phyloP scores from a whole-genome alignment of 768 basidiomycete species.

The Leccinum barrowsii region DNA sequence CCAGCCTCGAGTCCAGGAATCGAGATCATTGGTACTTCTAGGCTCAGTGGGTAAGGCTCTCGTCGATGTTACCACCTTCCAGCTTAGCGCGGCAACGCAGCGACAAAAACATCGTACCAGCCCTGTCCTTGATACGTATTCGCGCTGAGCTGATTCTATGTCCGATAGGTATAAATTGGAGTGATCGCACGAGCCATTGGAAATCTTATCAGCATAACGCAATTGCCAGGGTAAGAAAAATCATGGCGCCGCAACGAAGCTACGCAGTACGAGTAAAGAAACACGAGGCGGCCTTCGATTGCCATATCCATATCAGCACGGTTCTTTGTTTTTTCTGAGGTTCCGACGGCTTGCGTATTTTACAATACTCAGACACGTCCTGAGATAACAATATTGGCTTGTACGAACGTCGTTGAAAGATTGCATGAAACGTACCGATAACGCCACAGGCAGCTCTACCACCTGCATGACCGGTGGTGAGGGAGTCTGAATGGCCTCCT shows the following conservation, averaged over 20 bases:
- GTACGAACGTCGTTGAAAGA: not conserved
- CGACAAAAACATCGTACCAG: not conserved
- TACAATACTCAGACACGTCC: slow-evolving; percentile 19
- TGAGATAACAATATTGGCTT: not conserved
- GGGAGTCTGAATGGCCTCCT: slow-evolving; percentile 62
- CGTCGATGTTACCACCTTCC: not conserved
- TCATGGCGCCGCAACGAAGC: not conserved
- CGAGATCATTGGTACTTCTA: not conserved
- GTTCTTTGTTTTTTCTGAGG: not conserved
- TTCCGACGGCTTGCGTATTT: not conserved
- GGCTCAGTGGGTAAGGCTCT: not conserved
- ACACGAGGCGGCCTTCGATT: slow-evolving; percentile 6
- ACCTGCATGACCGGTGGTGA: slow-evolving; percentile 78
- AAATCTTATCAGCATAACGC: not conserved
- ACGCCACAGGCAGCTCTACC: slow-evolving; percentile 79
- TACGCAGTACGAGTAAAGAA: slow-evolving; percentile 11
- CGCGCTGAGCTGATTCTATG: not conserved
- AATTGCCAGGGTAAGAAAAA: not conserved
- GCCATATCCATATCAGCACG: slow-evolving; percentile 3
- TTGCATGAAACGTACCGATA: slow-evolving; percentile 47
- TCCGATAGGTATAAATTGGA: not conserved
- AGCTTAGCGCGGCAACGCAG: too few species aligned
- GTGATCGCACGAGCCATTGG: not conserved
- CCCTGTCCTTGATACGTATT: not conserved
- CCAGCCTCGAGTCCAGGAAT: not conserved